A percentile compares a stretch with the other conserved stretches of the same genome.
These are phyloP conservation scores for Neopestalotiopsis sp. DNA, from an alignment of 2,329 filamentous ascomycete species.

Conservation along the genomic window DNA sequence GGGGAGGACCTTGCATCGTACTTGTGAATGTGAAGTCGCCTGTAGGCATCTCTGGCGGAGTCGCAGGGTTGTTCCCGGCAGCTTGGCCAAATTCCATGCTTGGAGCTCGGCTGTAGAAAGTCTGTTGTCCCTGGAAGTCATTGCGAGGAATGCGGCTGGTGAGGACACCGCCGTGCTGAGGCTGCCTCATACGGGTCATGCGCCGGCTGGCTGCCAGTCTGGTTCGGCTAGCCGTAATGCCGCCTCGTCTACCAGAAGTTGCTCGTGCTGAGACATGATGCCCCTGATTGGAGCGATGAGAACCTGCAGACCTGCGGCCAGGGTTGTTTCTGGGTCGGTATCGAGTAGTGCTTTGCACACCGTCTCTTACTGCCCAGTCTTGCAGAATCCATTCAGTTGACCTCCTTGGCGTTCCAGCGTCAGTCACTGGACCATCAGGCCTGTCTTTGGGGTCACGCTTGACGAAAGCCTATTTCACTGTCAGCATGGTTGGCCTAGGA, in stretches of 20 bases:
- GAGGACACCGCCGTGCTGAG: constrained; percentile 15
- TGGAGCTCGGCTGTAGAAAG: constrained; percentile 18
- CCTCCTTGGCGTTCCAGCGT: constrained; percentile 64
- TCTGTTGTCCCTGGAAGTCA: neutral
- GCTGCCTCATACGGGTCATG: constrained; percentile 18
- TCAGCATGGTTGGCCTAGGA: neutral
- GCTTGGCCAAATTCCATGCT: constrained; percentile 12
- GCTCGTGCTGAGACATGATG: constrained; percentile 27
- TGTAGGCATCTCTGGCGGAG: constrained; percentile 19
- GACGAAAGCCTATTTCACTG: constrained; percentile 38
- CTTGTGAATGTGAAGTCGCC: constrained; percentile 20
- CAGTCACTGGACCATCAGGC: constrained; percentile 35
- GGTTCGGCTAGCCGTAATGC: constrained; percentile 29
- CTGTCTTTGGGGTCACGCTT: constrained; percentile 51
- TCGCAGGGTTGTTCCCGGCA: constrained; percentile 18
- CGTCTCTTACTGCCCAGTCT: constrained; percentile 68
- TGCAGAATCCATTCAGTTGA: constrained; percentile 79
- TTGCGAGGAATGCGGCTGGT: constrained; percentile 17
- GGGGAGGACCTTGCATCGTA: constrained; percentile 19
- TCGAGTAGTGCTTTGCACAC: constrained; percentile 85
- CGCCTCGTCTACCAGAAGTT: constrained; percentile 33
- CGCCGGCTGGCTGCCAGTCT: constrained; percentile 25
- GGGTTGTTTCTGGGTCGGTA: constrained; percentile 62
- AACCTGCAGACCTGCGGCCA: constrained; percentile 26
- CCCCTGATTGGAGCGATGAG: constrained; percentile 12